Conservation (phyloP, 2,329 filamentous ascomycete genomes). For the Xylariaceae sp. region DNA sequence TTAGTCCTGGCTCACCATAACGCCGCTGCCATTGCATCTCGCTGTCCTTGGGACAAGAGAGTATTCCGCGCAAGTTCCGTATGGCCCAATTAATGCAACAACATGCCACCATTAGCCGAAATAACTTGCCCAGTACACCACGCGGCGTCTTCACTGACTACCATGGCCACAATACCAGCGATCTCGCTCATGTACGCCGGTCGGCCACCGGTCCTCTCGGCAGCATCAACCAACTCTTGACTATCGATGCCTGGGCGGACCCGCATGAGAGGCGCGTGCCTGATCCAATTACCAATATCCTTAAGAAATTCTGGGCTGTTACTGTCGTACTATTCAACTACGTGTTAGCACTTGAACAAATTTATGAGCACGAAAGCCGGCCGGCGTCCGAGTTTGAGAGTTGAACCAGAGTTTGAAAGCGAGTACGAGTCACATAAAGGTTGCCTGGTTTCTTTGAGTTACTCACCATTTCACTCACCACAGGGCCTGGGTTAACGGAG, state of each 20-base stretch:
- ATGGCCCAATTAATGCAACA: slow-evolving; percentile 12
- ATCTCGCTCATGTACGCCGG: slow-evolving; percentile 65
- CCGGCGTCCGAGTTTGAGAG: not conserved
- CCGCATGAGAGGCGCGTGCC: slow-evolving; percentile 55
- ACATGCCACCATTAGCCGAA: slow-evolving; percentile 66
- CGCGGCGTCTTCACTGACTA: slow-evolving; percentile 63
- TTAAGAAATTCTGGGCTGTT: slow-evolving; percentile 40
- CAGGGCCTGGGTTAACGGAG: slow-evolving; percentile 52
- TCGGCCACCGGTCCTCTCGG: slow-evolving; percentile 49
- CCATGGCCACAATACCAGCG: slow-evolving; percentile 70
- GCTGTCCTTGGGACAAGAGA: no score
- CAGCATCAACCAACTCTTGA: slow-evolving; percentile 55
- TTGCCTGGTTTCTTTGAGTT: not conserved
- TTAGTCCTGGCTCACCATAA: no score
- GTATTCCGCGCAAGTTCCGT: not conserved
- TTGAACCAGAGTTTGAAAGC: not conserved
- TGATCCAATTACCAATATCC: slow-evolving; percentile 39
- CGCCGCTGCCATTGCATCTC: no score
- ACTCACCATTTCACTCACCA: slow-evolving; percentile 34
- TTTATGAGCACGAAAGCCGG: not conserved
- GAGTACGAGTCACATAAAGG: not conserved
- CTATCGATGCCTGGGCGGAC: slow-evolving; percentile 57
- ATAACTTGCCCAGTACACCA: slow-evolving; percentile 79
- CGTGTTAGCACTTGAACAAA: slow-evolving; percentile 31
- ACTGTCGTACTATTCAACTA: slow-evolving; percentile 37